Percentiles rank a stretch among this genome's conserved stretches.
phyloP scores from a whole-genome alignment of 176 grass and related monocot species.

The Ensete ventricosum region DNA sequence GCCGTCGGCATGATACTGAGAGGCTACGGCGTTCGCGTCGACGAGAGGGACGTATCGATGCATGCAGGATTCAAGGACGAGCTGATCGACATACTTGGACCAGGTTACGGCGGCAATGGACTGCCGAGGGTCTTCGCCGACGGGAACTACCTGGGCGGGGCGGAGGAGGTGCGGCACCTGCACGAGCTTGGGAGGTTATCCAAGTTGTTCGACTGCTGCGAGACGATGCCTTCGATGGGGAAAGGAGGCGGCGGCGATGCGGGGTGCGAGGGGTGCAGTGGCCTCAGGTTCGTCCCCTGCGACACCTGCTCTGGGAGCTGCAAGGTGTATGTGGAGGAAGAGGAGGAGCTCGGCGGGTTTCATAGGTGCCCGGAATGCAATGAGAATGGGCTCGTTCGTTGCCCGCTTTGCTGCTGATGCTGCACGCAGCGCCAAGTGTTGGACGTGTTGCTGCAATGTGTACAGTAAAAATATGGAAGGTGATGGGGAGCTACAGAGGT shows the following conservation, averaged over 20 bases:
- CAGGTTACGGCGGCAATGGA: neutral
- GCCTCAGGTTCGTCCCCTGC: constrained; percentile 75
- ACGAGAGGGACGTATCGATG: constrained; percentile 72
- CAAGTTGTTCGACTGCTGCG: constrained; percentile 39
- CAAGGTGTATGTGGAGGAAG: constrained; percentile 72
- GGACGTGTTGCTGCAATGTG: neutral
- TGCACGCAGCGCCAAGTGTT: neutral
- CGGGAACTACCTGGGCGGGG: constrained; percentile 52
- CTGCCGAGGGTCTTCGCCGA: constrained; percentile 60
- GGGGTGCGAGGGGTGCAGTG: constrained; percentile 66
- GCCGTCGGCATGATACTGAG: constrained; percentile 45
- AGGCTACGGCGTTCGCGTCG: constrained; percentile 55
- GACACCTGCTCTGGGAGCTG: constrained; percentile 94
- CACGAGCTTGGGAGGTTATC: constrained; percentile 45
- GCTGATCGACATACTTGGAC: constrained; percentile 40
- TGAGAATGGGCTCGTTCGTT: constrained; percentile 84
- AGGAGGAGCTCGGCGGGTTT: constrained; percentile 23
- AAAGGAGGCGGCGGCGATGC: neutral
- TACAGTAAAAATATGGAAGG: neutral
- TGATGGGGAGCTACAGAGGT: too few relatives aligned
- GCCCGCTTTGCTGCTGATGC: constrained; percentile 56
- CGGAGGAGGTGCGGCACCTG: constrained; percentile 46
- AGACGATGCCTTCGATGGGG: constrained; percentile 13
- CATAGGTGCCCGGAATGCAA: constrained; percentile 77
- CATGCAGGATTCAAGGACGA: constrained; percentile 60